Evolutionary conservation across 2,329 filamentous ascomycete genomes (phyloP).

Genomic region (Dactylella cylindrospora): DNA sequence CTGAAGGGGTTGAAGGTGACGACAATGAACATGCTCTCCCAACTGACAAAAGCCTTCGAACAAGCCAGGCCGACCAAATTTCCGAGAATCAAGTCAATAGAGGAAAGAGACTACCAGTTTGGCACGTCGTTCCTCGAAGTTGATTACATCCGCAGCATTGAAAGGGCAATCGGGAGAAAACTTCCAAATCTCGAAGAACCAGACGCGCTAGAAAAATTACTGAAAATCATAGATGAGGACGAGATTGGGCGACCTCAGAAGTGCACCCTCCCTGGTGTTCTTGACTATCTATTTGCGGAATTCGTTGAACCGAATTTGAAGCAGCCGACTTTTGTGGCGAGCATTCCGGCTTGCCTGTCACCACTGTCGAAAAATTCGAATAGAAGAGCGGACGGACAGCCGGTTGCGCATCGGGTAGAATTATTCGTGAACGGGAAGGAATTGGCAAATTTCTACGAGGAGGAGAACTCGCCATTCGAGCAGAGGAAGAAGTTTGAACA

Average conservation of each 20-base stretch:
- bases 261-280: conserved; percentile 63
- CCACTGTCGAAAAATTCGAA: conserved; percentile 57
- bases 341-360: conserved; percentile 66
- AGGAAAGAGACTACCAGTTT: conserved; percentile 58
- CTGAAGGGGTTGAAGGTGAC: conserved; percentile 71
- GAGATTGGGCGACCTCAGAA: conserved; percentile 60
- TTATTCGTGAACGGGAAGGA: conserved; percentile 79
- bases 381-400: conserved; percentile 61
- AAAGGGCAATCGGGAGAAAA: conserved; percentile 64
- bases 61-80: conserved; percentile 53
- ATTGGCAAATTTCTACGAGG: conserved; percentile 95
- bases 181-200: conserved; percentile 64
- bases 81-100: conserved; percentile 17
- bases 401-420: conserved; percentile 78
- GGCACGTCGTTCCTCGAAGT: conserved; percentile 63
- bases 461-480: conserved; percentile 88
- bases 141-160: conserved; percentile 79
- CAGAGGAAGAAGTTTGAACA: conserved; percentile 79
- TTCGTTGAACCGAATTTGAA: conserved; percentile 77
- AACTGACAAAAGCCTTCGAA: conserved; percentile 60
- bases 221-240: conserved; percentile 60
- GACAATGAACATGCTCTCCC: conserved; percentile 71
- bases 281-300: conserved; percentile 74
- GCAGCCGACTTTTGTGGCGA: conserved; percentile 73
- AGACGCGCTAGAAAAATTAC: conserved; percentile 59